Evolutionary conservation across 2,329 filamentous ascomycete genomes (phyloP), one percentile per base, ranked within the genome.

Genomic region (Monosporascus sp.): DNA sequence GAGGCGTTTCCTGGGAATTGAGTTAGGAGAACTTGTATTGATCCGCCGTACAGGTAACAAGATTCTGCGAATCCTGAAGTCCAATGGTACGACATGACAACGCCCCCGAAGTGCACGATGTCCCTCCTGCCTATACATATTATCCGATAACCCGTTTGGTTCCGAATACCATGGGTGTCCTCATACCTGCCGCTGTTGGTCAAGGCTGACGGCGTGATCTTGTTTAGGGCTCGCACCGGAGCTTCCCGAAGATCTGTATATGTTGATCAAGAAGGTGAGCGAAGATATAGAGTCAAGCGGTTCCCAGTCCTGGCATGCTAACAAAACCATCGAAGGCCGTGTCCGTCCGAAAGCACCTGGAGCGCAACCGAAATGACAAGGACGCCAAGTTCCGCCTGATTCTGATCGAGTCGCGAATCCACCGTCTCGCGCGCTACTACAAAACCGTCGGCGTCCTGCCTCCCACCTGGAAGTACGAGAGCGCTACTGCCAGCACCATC

Each of bases 311-410:
- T 14, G 31, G 27, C 9, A 35, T 35, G 31, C 31, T 35, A 14
- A 35, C 31, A 5, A 35, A 31, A 11, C 11, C 9, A 35, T 14
- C 47, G 37, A 58, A 94, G 91, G 92, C 92, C 69, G 92, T 97
- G 70, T 88, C 92, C 74, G 94, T 99, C 82, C 93, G 94, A 82
- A 99, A 99, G 90, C 95, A 99, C 82, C 91, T 99, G 68, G 91
- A 97, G 87, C 91, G 91, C 80, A 99, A 99, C 88, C 93, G 94
- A 81, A 99, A 99, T 87, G 94, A 99, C 86, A 96, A 91, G 85
- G 94, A 99, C 85, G 90, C 88, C 84, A 99, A 99, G 86, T 99
- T 99, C 90, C 93, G 94, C 75, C 90, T 99, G 65, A 99, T 99
- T 93, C 89, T 99, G 70, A 96, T 99, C 80, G 94, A 99, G 86